Conservation (phyloP, 2,329 filamentous ascomycete genomes). For the Alternaria ventricosa region DNA sequence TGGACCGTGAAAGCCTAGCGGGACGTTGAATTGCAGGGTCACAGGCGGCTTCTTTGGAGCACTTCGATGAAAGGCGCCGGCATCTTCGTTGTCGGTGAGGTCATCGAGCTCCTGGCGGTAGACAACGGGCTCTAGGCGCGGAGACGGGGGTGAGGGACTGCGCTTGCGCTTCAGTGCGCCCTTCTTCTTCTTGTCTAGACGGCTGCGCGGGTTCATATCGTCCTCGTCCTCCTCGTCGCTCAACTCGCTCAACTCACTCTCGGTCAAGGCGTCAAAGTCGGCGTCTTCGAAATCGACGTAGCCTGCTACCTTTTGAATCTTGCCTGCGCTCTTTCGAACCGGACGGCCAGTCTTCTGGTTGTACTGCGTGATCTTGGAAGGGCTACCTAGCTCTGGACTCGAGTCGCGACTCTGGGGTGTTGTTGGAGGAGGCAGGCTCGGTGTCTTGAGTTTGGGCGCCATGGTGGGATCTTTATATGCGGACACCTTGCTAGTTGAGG, state of each 20-base stretch:
- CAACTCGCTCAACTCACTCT: conserved; percentile 9
- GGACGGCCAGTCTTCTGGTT: conserved; percentile 53
- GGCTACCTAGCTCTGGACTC: conserved; percentile 41
- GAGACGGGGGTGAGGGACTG: conserved; percentile 44
- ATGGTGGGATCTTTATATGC: background rate
- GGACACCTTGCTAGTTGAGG: background rate
- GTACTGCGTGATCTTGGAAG: conserved; percentile 39
- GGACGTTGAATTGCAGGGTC: conserved; percentile 55
- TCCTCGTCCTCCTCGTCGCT: conserved; percentile 34
- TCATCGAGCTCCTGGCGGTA: conserved; percentile 37
- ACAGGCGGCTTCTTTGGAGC: conserved; percentile 35
- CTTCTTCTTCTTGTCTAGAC: conserved; percentile 23
- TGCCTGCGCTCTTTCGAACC: conserved; percentile 51
- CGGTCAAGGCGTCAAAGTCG: conserved; percentile 35
- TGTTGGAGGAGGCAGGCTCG: conserved; percentile 1
- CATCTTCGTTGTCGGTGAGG: conserved; percentile 37
- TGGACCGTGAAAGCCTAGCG: conserved; percentile 54
- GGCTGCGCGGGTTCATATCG: conserved; percentile 25
- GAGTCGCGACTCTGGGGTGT: background rate
- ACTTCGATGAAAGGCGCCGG: conserved; percentile 19
- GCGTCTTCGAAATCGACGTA: conserved; percentile 50
- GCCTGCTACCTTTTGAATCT: conserved; percentile 41
- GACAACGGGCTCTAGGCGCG: conserved; percentile 43
- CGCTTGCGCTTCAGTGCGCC: conserved; percentile 47
- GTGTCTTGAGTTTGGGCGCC: background rate